Conservation (phyloP, 352 stramenopile genomes). For the Pythium phragmitis region DNA sequence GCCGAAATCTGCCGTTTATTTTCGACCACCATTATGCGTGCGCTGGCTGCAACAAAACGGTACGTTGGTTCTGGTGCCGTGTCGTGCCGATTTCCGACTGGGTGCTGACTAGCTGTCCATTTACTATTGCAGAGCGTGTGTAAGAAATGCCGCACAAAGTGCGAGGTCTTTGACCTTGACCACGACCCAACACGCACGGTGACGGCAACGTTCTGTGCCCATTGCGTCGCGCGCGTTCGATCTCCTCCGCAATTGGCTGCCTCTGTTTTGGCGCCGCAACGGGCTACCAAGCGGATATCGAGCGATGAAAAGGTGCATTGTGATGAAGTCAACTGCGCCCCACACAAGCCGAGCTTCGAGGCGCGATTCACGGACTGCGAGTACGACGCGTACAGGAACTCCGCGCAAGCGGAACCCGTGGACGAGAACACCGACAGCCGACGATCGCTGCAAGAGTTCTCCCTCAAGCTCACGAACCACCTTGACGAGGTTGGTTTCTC, state of each 20-base stretch:
- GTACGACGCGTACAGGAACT: neutral
- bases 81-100: neutral
- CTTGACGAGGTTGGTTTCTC: neutral
- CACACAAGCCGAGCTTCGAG: neutral
- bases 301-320: neutral
- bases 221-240: slow-evolving; percentile 10
- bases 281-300: neutral
- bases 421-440: neutral
- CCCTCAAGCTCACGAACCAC: neutral
- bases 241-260: neutral
- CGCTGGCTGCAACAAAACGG: slow-evolving; percentile 22
- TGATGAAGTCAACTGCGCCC: neutral
- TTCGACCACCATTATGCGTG: slow-evolving; percentile 23
- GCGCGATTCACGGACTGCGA: neutral
- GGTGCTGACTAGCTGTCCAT: neutral
- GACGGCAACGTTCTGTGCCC: slow-evolving; percentile 12
- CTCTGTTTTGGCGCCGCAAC: too few species aligned
- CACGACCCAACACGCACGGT: neutral
- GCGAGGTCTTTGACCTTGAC: slow-evolving; percentile 10
- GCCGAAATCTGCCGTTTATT: slow-evolving; percentile 8
- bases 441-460: slow-evolving; percentile 2
- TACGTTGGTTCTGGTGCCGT: neutral
- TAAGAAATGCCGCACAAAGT: slow-evolving; percentile 18
- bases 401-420: neutral
- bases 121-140: slow-evolving; percentile 19